Evolutionary conservation across 2,329 filamentous ascomycete species (phyloP), one percentile per base, ranked within the genome.

Genomic region (Orbilia blumenaviensis): DNA sequence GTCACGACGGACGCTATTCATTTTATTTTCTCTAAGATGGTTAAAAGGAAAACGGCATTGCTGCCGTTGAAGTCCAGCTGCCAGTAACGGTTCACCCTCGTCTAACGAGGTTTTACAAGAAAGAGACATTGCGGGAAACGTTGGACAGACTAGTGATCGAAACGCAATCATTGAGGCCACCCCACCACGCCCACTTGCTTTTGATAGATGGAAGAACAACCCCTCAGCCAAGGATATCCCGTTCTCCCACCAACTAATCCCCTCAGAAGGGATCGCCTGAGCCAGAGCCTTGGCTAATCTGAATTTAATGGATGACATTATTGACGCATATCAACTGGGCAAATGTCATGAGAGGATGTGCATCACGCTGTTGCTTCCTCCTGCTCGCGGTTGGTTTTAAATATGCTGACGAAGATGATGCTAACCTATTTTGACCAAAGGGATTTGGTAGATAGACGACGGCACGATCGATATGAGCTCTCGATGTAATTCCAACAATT

Each of bases 401-500:
- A 54, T 25, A 23, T 54, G 44, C 41, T 52, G n/a, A 44, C 29
- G 41, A 41, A 41, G 44, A 32, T 54, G 16, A 23, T 50, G 38
- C 71, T 75, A 75, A 62, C 63, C 54, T 41, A 16, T 75, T 75
- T 75, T 41, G 71, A 63, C 41, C 36, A 66, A 18, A 60, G 66
- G 69, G 46, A 61, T 68, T 69, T 60, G 3, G 23, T 38, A 41
- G 60, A 62, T 48, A 27, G 38, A 72, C 41, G 18, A 67, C 62
- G 71, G 71, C 52, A 63, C 38, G 58, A 63, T 75, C 63, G 38
- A 50, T 62, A 68, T 58, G 68, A 73, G 68, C 68, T 73, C 68
- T 73, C 56, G 54, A 63, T 62, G 54, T 38, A 63, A 67, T 67
- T 75, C 71, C 63, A 75, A 63, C 71, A 75, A 48, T 68, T 42